Conservation (phyloP, 2,329 filamentous ascomycete genomes). For the Biscogniauxia mediterranea region DNA sequence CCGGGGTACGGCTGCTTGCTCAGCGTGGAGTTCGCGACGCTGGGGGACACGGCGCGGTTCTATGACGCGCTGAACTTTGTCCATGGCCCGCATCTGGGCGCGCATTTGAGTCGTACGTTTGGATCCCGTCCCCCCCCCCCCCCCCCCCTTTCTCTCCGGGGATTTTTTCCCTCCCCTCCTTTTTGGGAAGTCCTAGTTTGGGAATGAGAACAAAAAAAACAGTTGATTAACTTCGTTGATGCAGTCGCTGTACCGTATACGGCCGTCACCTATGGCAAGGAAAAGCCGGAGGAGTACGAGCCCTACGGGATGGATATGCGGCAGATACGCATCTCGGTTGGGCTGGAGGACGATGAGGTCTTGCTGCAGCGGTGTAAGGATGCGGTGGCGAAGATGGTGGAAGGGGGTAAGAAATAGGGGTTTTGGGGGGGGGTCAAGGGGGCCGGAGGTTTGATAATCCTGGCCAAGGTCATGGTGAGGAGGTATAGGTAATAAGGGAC, state of each 20-base stretch:
- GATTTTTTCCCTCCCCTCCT: neutral
- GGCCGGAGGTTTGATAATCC: too few species aligned
- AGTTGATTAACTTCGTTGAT: neutral
- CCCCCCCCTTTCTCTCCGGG: neutral
- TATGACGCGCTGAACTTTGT: slow-evolving; percentile 50
- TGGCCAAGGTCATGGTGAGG: too few species aligned
- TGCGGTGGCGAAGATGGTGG: slow-evolving; percentile 3
- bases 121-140: too few species aligned
- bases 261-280: slow-evolving; percentile 41
- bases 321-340: slow-evolving; percentile 47
- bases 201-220: too few species aligned
- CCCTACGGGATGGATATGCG: slow-evolving; percentile 38
- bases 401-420: neutral
- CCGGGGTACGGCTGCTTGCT: slow-evolving; percentile 57
- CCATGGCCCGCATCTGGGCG: slow-evolving; percentile 53
- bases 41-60: slow-evolving; percentile 43
- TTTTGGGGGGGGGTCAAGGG: neutral
- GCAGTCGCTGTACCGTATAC: slow-evolving; percentile 46
- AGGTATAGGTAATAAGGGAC: too few species aligned
- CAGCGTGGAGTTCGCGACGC: slow-evolving; percentile 47
- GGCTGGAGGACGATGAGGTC: slow-evolving; percentile 44
- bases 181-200: neutral
- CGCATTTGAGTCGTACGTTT: slow-evolving; percentile 41
- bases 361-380: slow-evolving; percentile 24
- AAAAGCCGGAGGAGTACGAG: slow-evolving; percentile 37